Evolutionary conservation across 441 rosid genomes (phyloP).

Genomic region (Dalechampia spathulata): DNA sequence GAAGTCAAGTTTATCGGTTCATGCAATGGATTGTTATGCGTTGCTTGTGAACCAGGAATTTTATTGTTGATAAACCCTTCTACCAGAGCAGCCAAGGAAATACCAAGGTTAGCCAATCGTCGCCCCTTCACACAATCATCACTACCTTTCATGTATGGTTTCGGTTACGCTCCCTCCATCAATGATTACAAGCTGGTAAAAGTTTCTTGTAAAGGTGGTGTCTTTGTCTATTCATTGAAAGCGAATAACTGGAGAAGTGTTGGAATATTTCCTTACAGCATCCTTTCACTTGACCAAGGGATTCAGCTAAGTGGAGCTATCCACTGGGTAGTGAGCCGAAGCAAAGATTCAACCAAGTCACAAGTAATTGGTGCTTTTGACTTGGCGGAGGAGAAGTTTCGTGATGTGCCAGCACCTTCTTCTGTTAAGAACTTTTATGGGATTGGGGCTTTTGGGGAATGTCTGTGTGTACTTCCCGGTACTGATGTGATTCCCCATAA

Average conservation of each 20-base stretch:
- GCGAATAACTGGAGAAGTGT: slow-evolving; percentile 29
- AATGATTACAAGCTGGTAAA: no score
- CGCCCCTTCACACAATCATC: slow-evolving; percentile 1
- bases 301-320: slow-evolving; percentile 29
- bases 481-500: slow-evolving; percentile 21
- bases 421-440: slow-evolving; percentile 13
- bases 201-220: slow-evolving; percentile 11
- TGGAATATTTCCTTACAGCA: slow-evolving; percentile 17
- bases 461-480: slow-evolving; percentile 27
- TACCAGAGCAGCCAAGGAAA: slow-evolving; percentile 32
- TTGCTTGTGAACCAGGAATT: slow-evolving; percentile 27
- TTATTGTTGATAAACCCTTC: slow-evolving; percentile 45
- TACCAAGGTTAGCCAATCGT: slow-evolving; percentile 12
- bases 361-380: slow-evolving; percentile 29
- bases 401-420: slow-evolving; percentile 8
- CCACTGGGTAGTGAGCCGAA: slow-evolving; percentile 30
- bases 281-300: slow-evolving; percentile 24
- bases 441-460: slow-evolving; percentile 22
- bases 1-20: slow-evolving; percentile 32
- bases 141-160: no score
- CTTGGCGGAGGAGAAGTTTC: slow-evolving; percentile 14
- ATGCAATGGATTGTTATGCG: slow-evolving; percentile 42
- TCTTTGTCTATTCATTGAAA: slow-evolving; percentile 35
- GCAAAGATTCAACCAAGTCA: not conserved
- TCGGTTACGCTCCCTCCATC: no score